Evolutionary conservation across 805 yeast species (phyloP).

Genomic region (Starmerella etchellsii): DNA sequence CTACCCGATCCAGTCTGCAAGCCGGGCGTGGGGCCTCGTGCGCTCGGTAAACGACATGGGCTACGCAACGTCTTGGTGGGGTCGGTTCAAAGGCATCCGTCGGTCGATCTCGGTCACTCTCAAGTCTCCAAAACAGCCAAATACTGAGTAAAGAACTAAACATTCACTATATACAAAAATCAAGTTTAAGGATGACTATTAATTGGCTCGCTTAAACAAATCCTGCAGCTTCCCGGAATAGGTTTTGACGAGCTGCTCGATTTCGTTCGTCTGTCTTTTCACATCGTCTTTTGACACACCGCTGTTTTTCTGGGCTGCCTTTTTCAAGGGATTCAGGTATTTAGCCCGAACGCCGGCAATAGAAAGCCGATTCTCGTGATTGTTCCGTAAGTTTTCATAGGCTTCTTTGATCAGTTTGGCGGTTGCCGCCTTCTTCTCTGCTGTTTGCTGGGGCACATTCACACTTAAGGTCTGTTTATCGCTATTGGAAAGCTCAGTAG

Average conservation of each 20-base stretch:
- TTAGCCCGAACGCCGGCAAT: conserved; percentile 47
- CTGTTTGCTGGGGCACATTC: conserved; percentile 60
- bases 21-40: conserved; percentile 82
- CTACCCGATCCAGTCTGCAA: conserved; percentile 73
- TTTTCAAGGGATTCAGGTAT: conserved; percentile 43
- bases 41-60: conserved; percentile 71
- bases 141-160: no score
- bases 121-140: neutral
- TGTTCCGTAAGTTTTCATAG: conserved; percentile 49
- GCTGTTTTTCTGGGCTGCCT: conserved; percentile 29
- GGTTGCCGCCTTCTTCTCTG: conserved; percentile 45
- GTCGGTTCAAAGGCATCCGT: conserved; percentile 42
- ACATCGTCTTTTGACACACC: conserved; percentile 33
- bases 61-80: conserved; percentile 57
- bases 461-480: conserved; percentile 64
- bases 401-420: conserved; percentile 52
- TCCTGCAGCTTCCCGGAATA: conserved; percentile 47
- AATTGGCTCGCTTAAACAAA: conserved; percentile 33
- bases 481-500: conserved; percentile 63
- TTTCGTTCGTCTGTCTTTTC: conserved; percentile 41
- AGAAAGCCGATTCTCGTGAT: conserved; percentile 34
- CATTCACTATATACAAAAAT: no score
- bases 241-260: conserved; percentile 59
- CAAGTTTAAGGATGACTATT: no score
- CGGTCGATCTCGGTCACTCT: conserved; percentile 31